These are phyloP conservation scores for Rhodomyrtus tomentosa DNA, from an alignment of 345 rosid genomes.

Conservation along the genomic window DNA sequence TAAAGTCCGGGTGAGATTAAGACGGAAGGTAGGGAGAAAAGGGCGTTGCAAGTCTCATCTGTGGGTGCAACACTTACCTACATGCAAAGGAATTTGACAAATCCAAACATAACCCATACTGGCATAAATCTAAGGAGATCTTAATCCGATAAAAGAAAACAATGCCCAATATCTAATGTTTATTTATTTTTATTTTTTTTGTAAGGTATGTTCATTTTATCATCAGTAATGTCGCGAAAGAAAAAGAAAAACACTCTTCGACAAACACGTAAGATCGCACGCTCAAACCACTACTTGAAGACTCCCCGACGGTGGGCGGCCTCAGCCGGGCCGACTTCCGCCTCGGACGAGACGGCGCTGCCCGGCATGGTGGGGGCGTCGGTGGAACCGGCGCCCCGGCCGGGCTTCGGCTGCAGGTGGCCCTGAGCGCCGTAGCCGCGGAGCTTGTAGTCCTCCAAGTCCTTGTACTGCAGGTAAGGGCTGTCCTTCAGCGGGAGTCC, in stretches of 20 bases:
- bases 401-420: constrained; percentile 36
- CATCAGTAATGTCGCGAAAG: not conserved
- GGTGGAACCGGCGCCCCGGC: constrained; percentile 53
- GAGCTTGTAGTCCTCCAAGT: constrained; percentile 41
- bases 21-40: not conserved
- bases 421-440: constrained; percentile 52
- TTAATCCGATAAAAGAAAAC: not conserved
- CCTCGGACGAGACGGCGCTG: constrained; percentile 9
- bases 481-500: constrained; percentile 23
- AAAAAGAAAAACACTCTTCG: not conserved
- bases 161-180: not conserved
- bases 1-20: not conserved
- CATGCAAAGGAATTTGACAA: not conserved
- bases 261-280: not conserved
- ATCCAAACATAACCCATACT: not conserved
- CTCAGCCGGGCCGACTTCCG: constrained; percentile 1
- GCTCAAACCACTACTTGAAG: not conserved
- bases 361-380: constrained; percentile 67
- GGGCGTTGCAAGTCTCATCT: too few relatives aligned
- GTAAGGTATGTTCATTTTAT: too few relatives aligned
- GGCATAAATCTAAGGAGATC: too few relatives aligned
- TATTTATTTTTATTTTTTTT: too few relatives aligned
- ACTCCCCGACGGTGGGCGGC: constrained; percentile 14
- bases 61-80: not conserved
- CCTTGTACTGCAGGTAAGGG: constrained; percentile 23